Percentiles rank a stretch among this genome's conserved stretches.
These are phyloP conservation scores for Fonsecaea multimorphosa DNA, from an alignment of 2,329 filamentous ascomycete genomes.

Conservation along the genomic window DNA sequence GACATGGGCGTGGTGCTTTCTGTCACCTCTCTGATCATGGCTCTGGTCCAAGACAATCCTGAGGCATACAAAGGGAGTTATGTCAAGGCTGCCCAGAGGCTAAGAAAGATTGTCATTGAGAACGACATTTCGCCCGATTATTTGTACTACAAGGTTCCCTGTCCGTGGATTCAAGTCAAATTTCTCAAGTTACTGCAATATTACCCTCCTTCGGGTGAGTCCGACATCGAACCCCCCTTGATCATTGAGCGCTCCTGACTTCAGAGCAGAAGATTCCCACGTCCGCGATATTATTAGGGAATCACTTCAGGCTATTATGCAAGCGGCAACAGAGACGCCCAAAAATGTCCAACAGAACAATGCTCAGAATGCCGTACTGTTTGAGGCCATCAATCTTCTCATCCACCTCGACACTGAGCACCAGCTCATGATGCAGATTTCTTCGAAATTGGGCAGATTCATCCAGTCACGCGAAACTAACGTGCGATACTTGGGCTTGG, in stretches of 20 bases:
- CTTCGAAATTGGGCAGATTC: slow-evolving; percentile 86
- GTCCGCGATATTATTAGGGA: slow-evolving; percentile 90
- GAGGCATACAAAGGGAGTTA: slow-evolving; percentile 95
- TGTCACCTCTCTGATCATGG: slow-evolving; percentile 93
- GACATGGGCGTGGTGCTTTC: slow-evolving; percentile 95
- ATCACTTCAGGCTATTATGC: slow-evolving; percentile 87
- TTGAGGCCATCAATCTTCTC: slow-evolving; percentile 97
- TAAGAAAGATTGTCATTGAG: slow-evolving; percentile 90
- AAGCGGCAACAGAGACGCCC: slow-evolving; percentile 87
- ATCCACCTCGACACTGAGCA: slow-evolving; percentile 97
- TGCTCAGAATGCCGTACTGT: slow-evolving; percentile 95
- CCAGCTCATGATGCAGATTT: slow-evolving; percentile 94
- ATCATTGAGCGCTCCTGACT: background rate
- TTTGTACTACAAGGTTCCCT: slow-evolving; percentile 99
- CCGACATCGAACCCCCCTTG: background rate
- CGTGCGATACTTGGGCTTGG: slow-evolving; percentile 90
- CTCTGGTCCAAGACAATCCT: slow-evolving; percentile 89
- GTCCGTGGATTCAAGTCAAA: slow-evolving; percentile 98
- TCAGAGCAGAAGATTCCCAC: slow-evolving; percentile 78
- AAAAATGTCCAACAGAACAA: slow-evolving; percentile 99
- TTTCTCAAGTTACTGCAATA: slow-evolving; percentile 90
- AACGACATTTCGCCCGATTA: slow-evolving; percentile 90
- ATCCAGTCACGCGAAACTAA: slow-evolving; percentile 98
- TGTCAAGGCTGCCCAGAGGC: slow-evolving; percentile 84
- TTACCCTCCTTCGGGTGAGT: slow-evolving; percentile 86